These are phyloP conservation scores for Neonectria coccinea DNA, from an alignment of 2,329 filamentous ascomycete genomes.

Conservation along the genomic window DNA sequence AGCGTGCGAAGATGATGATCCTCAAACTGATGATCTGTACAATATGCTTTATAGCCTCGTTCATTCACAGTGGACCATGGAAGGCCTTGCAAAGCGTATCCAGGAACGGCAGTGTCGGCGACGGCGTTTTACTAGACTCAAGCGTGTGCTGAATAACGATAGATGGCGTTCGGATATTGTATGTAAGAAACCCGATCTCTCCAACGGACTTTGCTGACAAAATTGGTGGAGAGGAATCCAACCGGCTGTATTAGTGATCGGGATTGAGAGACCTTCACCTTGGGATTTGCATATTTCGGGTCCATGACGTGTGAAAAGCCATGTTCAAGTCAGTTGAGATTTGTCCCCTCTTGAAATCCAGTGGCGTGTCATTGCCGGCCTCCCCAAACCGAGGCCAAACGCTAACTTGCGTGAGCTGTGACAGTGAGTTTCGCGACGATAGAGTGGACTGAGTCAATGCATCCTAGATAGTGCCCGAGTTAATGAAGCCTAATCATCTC, in stretches of 20 bases:
- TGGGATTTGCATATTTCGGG: not conserved
- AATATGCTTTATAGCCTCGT: slow-evolving; percentile 10
- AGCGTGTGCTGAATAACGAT: not conserved
- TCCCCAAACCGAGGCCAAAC: not conserved
- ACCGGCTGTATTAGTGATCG: slow-evolving; percentile 16
- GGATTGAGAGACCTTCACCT: not conserved
- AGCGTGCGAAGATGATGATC: not conserved
- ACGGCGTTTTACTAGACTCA: slow-evolving; percentile 15
- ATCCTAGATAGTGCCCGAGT: not conserved
- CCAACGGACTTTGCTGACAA: slow-evolving; percentile 1
- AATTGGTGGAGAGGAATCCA: not conserved
- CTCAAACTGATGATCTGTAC: not conserved
- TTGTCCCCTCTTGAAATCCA: not conserved
- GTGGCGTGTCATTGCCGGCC: not conserved
- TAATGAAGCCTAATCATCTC: not conserved
- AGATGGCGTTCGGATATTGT: not conserved
- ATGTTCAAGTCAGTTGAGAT: no score
- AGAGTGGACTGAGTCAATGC: not conserved
- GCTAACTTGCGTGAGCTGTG: not conserved
- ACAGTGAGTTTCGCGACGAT: not conserved
- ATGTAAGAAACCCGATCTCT: not conserved
- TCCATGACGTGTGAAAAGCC: not conserved
- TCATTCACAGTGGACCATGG: not conserved
- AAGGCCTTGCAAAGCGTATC: not conserved
- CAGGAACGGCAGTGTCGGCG: slow-evolving; percentile 10